Conservation (phyloP, 805 yeast genomes). For the Metschnikowia proteae region DNA sequence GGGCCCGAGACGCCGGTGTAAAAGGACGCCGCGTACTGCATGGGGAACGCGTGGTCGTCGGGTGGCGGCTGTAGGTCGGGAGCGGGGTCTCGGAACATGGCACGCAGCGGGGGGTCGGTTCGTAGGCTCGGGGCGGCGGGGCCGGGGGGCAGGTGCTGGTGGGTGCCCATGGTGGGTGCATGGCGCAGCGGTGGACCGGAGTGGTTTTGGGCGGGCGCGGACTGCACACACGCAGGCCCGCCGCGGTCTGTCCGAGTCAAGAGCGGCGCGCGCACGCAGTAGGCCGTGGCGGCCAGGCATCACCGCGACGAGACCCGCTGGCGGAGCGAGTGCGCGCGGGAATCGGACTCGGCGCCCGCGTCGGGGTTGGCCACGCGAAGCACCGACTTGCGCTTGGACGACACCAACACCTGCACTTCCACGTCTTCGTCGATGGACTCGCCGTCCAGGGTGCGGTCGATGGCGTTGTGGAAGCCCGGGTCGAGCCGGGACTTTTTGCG, state of each 20-base stretch:
- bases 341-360: not conserved
- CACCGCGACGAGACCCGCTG: constrained; percentile 2
- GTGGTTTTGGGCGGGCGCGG: not conserved
- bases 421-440: constrained; percentile 45
- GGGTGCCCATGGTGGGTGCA: not conserved
- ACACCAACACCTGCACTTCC: constrained; percentile 71
- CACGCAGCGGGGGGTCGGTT: not conserved
- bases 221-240: not conserved
- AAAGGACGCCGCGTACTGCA: not conserved
- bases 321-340: constrained; percentile 3
- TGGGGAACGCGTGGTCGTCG: not conserved
- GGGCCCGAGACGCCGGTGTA: not conserved
- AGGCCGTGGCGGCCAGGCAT: not conserved
- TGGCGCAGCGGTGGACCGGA: not conserved
- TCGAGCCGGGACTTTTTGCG: constrained; percentile 15
- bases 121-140: not conserved
- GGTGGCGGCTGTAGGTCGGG: not conserved
- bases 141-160: not conserved
- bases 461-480: constrained; percentile 10
- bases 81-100: not conserved
- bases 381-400: constrained; percentile 58
- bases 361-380: constrained; percentile 65
- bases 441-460: constrained; percentile 18
- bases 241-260: too few relatives aligned
- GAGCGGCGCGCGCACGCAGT: too few relatives aligned